Base-by-base conservation (phyloP, 176 grass and related monocot genomes). In the Hyparrhenia diplandra region DNA sequence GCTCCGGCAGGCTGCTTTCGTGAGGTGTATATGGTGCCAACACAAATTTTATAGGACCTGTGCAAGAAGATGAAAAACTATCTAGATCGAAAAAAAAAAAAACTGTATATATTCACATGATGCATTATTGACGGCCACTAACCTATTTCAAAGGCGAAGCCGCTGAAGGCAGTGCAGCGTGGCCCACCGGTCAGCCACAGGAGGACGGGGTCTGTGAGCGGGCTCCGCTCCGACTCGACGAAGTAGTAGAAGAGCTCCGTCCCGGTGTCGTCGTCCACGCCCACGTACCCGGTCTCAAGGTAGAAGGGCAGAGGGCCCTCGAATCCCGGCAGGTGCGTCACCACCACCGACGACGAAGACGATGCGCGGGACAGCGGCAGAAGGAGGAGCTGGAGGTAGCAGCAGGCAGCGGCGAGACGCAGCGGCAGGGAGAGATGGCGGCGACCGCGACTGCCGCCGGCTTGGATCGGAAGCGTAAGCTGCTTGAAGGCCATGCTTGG, bases 181-280 rank as follows among this genome's bases (percentile, higher is more conserved):
- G 36, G 86, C 1, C 89, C 87, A 3, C 87, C 89, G 1, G 78
- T 43, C 8, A 89, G 80, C 89, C 89, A 91, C 2, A 94, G 30
- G n/a, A 91, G 0, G 4, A 91, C 5, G 0, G 86, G 72, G 17
- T 91, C 92, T 7, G 40, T 63, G 29, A 35, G 18, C 8, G 92
- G 92, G 7, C 69, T 83, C 45, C 84, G 34, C 77, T 95, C 89
- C 10, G 92, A 90, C 57, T 83, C 69, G 5, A 92, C 51, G 64
- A 92, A 92, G n/a, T 94, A 94, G 87, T 94, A 94, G 84, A 94
- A 94, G 45, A 94, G 80, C 73, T 92, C 68, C 3, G 67, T 43
- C 3, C 81, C 84, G 5, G 83, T 85, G 31, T 43, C 69, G 3
- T 92, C 87, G 21, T 83, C 92, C 67, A 94, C 87, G 18, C 2